Base-by-base conservation (phyloP, 2,329 filamentous ascomycete species). In the Monilinia aucupariae region DNA sequence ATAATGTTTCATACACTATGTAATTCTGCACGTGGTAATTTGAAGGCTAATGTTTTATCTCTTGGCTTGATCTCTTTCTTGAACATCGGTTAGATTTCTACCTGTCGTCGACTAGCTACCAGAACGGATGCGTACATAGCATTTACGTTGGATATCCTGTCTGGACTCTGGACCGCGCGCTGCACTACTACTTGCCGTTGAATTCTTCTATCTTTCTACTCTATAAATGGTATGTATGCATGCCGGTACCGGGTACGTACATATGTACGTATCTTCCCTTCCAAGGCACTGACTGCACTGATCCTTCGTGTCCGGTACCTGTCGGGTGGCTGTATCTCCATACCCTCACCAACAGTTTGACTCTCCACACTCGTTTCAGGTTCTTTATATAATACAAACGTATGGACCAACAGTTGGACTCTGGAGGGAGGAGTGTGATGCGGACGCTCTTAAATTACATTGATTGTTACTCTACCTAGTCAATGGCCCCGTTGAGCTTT, bases 1-100 rank as follows among this genome's bases (percentile, higher is more conserved):
- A 43, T 43, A 32, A 55, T 55, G 52, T 55, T 55, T 55, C 52
- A 55, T 45, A n/a, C n/a, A n/a, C n/a, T n/a, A n/a, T n/a, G n/a
- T n/a, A n/a, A n/a, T n/a, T n/a, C n/a, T n/a, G n/a, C n/a, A 10
- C 43, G 52, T 55, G 37, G 15, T 50, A 45, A n/a, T 45, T 22
- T 45, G 6, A n/a, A 15, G 52, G 52, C 37, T 41, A 17, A 30
- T 55, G 37, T 25, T 27, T 43, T n/a, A n/a, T 41, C 52, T 12
- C 10, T 12, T 37, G 9, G 34, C 10, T 32, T 37, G 17, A 9
- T 55, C 37, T n/a, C n/a, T n/a, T 54, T 27, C 25, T n/a, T 39
- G 51, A 54, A 54, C 25, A 55, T 5, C 32, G 39, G 25, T 39
- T 55, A 15, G 39, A 55, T 32, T 9, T 45, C 7, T 39, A 32